Conservation (phyloP, 331 rosid genomes). For the Telfairia occidentalis region DNA sequence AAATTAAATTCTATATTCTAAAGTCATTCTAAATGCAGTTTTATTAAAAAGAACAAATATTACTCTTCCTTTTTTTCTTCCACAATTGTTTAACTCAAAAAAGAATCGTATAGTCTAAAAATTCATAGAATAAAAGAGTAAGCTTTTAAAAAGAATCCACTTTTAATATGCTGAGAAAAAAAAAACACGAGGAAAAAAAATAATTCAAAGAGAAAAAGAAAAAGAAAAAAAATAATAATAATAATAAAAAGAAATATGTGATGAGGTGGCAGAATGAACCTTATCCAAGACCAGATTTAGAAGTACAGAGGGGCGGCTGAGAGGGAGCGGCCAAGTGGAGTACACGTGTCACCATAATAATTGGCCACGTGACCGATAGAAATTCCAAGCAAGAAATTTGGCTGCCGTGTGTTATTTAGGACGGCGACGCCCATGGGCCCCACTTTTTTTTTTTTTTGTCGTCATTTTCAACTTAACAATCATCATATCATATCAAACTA, state of each 20-base stretch:
- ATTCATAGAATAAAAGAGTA: too few species aligned
- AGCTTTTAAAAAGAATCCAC: too few species aligned
- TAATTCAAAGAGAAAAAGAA: background rate
- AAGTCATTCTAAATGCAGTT: too few species aligned
- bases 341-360: background rate
- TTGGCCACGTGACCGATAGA: background rate
- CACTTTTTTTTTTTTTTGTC: background rate
- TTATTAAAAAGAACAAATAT: too few species aligned
- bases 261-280: background rate
- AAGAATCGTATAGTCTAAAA: too few species aligned
- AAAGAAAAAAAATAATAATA: background rate
- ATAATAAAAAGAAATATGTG: background rate
- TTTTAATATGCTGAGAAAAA: too few species aligned
- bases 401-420: background rate
- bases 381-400: background rate
- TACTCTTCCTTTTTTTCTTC: too few species aligned
- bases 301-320: background rate
- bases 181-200: background rate
- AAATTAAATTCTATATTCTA: too few species aligned
- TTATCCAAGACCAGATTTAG: slow-evolving; percentile 10
- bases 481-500: background rate
- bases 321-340: slow-evolving; percentile 6
- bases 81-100: too few species aligned
- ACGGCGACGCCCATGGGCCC: background rate
- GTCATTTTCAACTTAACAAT: background rate